Evolutionary conservation across 2,329 filamentous ascomycete genomes (phyloP).

Genomic region (Chrysoporthe cubensis): DNA sequence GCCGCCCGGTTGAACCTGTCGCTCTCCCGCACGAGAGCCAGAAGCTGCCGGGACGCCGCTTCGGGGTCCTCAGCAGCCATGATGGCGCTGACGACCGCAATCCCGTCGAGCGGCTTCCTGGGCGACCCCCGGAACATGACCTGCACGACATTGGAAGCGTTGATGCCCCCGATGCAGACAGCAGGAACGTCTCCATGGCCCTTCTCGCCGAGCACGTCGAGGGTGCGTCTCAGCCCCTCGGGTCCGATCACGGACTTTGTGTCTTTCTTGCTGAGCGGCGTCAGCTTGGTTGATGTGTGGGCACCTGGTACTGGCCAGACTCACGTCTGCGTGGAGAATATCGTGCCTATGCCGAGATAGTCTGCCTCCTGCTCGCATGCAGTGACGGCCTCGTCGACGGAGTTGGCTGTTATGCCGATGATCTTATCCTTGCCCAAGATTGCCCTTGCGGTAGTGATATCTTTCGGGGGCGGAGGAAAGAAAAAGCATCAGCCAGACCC

Average conservation of each 20-base stretch:
- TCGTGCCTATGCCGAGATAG: conserved; percentile 88
- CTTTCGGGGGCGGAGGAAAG: conserved; percentile 40
- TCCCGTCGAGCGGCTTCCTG: conserved; percentile 71
- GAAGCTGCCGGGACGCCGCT: conserved; percentile 63
- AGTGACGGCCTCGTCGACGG: conserved; percentile 69
- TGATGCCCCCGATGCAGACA: conserved; percentile 90
- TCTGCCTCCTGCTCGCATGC: conserved; percentile 80
- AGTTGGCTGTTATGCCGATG: conserved; percentile 86
- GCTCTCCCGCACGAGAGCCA: conserved; percentile 54
- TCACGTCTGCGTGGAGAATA: conserved; percentile 83
- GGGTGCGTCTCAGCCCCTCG: conserved; percentile 69
- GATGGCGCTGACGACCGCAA: conserved; percentile 90
- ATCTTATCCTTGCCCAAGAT: conserved; percentile 78
- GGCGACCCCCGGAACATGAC: conserved; percentile 72
- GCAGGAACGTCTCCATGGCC: conserved; percentile 56
- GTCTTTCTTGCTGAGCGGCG: conserved; percentile 72
- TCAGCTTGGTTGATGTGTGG: neutral
- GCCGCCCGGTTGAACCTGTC: conserved; percentile 35
- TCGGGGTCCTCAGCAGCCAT: conserved; percentile 72
- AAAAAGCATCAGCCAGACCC: too few species aligned
- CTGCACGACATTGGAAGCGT: conserved; percentile 72
- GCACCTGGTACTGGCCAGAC: conserved; percentile 32
- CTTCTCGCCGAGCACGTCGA: conserved; percentile 60
- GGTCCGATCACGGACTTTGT: conserved; percentile 82
- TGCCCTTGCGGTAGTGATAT: conserved; percentile 66